Conservation (phyloP, 1,284 basidiomycete species). For the Cryptococcus hybrid region DNA sequence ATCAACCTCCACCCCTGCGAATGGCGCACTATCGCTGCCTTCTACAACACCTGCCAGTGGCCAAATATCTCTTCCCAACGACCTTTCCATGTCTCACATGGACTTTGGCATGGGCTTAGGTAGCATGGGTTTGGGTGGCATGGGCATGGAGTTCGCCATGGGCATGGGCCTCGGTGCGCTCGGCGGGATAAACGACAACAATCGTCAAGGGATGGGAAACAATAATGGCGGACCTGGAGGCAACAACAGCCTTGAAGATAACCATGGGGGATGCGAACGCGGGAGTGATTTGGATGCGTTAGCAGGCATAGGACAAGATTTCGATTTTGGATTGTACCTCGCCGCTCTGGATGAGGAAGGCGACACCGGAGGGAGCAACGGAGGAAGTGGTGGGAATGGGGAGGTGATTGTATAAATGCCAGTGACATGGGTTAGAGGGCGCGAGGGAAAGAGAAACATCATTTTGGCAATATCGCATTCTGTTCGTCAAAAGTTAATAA, state of each 20-base stretch:
- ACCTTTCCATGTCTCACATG: not conserved
- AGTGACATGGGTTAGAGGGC: too few species aligned
- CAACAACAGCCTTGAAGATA: not conserved
- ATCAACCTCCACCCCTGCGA: conserved; percentile 18
- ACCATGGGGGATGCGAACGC: not conserved
- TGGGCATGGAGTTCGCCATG: conserved; percentile 12
- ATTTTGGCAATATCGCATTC: too few species aligned
- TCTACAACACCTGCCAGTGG: not conserved
- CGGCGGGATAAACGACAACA: conserved; percentile 3
- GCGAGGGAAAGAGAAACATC: too few species aligned
- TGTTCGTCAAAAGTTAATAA: too few species aligned
- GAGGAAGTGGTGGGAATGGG: not conserved
- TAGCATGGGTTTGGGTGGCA: not conserved
- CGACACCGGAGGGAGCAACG: conserved; percentile 12
- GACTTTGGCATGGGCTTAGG: conserved; percentile 1
- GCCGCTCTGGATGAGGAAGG: conserved; percentile 37
- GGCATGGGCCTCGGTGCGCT: conserved; percentile 11
- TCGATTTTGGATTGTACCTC: conserved; percentile 40
- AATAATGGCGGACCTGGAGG: too few species aligned
- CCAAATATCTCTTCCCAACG: not conserved
- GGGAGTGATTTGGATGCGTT: not conserved
- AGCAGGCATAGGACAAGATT: conserved; percentile 14
- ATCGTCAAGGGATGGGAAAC: not conserved
- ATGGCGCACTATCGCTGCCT: conserved; percentile 6
- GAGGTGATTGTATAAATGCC: not conserved